Evolutionary conservation across 495 filamentous ascomycete species (phyloP), one percentile per base, ranked within the genome.

Genomic region (Parachaetomium inaequale): DNA sequence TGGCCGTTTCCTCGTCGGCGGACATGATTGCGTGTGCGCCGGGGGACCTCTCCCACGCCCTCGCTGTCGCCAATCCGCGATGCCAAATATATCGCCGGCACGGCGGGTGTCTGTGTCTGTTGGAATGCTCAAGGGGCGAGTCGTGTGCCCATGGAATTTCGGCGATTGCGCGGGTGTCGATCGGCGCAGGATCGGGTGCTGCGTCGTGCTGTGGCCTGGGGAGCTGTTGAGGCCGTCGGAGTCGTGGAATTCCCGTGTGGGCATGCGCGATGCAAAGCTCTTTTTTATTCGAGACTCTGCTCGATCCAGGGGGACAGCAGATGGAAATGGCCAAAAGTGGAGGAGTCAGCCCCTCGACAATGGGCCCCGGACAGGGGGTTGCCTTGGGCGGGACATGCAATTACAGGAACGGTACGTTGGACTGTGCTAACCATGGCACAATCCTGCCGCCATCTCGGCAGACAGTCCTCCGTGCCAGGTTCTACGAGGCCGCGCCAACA

Each of bases 91-190:
- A 29, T 47, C 8, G 17, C 7, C 2, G 21, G 28, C 36, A 32
- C 23, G 40, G 40, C 11, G 46, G 29, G 19, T 25, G 43, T 50
- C 1, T 19, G 19, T 46, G 32, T 5, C 11, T 19, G 40, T 32
- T 23, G 42, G 40, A 29, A 55, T 50, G 59, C 2, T 56, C 43
- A 49, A 26, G 59, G n/a, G 38, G 28, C 7, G 15, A 38, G 28
- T 38, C 51, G 59, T 62, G 59, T 62, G 59, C 59, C 25, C 59
- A 56, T 62, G 52, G 59, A 62, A 55, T 62, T 50, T 40, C 31
- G 38, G 26, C 32, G 52, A 62, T 38, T 17, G 40, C 14, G 49
- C 45, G 42, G 45, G 12, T 17, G 17, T 47, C 11, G 53, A 55
- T 40, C 34, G 36, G 36, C 21, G 1, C 53, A 26, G 53, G 53